These are phyloP conservation scores for Plantago coronopus DNA, from an alignment of 305 asterid genomes.

Conservation along the genomic window DNA sequence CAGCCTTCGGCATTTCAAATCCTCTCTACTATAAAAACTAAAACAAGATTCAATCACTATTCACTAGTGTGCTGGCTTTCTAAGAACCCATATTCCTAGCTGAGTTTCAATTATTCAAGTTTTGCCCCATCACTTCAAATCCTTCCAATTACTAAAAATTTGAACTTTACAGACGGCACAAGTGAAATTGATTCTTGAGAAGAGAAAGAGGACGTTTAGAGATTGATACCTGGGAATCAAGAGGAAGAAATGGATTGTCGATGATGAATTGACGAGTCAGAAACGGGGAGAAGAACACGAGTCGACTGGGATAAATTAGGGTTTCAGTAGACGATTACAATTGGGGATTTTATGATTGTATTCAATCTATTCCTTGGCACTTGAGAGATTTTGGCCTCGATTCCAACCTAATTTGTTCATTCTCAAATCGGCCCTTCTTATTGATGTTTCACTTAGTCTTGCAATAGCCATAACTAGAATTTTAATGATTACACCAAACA, in stretches of 20 bases:
- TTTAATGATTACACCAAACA: no score
- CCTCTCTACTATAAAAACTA: slow-evolving; percentile 62
- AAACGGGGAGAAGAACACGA: neutral
- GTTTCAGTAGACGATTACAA: neutral
- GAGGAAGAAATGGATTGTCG: neutral
- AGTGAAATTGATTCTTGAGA: neutral
- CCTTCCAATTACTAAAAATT: no score
- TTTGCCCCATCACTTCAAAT: no score
- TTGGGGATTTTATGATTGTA: no score
- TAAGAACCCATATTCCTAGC: no score
- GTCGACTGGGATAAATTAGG: slow-evolving; percentile 5
- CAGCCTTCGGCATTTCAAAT: slow-evolving; percentile 70
- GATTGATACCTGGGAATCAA: neutral
- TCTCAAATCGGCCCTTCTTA: no score
- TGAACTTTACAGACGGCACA: neutral
- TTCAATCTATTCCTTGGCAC: no score
- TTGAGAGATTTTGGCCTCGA: no score
- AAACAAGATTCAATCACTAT: slow-evolving; percentile 1
- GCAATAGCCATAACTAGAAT: no score
- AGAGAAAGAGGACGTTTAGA: neutral
- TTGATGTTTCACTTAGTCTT: no score
- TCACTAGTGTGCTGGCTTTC: neutral
- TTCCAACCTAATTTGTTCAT: no score
- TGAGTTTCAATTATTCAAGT: no score
- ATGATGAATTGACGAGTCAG: neutral